Evolutionary conservation across 2,329 filamentous ascomycete genomes (phyloP).

Genomic region (Chaetomium sp.): DNA sequence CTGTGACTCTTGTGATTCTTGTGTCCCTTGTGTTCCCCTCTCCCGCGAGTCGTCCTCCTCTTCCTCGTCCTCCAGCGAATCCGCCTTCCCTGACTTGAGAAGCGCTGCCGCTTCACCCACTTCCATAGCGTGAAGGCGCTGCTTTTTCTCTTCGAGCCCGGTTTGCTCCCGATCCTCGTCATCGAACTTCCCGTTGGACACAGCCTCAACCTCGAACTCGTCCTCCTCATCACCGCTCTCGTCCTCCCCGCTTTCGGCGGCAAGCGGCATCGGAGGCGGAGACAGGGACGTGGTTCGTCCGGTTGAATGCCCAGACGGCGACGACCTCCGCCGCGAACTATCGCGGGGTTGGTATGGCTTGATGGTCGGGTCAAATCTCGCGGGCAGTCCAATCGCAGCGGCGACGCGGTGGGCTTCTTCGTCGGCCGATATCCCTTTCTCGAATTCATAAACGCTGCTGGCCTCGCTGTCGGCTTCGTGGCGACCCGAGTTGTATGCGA

Average conservation of each 20-base stretch:
- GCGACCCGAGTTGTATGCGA: conserved; percentile 54
- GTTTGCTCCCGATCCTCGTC: conserved; percentile 38
- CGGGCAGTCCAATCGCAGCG: conserved; percentile 55
- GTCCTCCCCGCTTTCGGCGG: conserved; percentile 37
- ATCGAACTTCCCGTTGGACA: conserved; percentile 29
- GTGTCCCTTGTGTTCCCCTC: background rate
- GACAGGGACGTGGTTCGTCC: conserved; percentile 14
- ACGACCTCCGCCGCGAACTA: conserved; percentile 11
- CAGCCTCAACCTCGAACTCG: conserved; percentile 39
- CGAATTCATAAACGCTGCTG: conserved; percentile 48
- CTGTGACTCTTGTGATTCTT: background rate
- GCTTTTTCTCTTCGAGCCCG: conserved; percentile 38
- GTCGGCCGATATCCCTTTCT: conserved; percentile 49
- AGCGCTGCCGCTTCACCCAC: conserved; percentile 51
- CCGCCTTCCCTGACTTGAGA: conserved; percentile 24
- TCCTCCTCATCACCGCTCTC: conserved; percentile 37
- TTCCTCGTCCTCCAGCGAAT: conserved; percentile 25
- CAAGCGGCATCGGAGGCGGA: conserved; percentile 16
- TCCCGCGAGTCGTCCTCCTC: conserved; percentile 24
- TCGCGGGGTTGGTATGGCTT: conserved; percentile 41
- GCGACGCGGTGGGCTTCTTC: conserved; percentile 61
- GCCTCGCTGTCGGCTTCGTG: conserved; percentile 53
- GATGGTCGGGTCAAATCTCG: conserved; percentile 57
- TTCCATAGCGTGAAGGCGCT: conserved; percentile 54
- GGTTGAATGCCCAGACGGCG: conserved; percentile 9